These are phyloP conservation scores for Daldinia loculata DNA, from an alignment of 495 filamentous ascomycete genomes.

Conservation along the genomic window DNA sequence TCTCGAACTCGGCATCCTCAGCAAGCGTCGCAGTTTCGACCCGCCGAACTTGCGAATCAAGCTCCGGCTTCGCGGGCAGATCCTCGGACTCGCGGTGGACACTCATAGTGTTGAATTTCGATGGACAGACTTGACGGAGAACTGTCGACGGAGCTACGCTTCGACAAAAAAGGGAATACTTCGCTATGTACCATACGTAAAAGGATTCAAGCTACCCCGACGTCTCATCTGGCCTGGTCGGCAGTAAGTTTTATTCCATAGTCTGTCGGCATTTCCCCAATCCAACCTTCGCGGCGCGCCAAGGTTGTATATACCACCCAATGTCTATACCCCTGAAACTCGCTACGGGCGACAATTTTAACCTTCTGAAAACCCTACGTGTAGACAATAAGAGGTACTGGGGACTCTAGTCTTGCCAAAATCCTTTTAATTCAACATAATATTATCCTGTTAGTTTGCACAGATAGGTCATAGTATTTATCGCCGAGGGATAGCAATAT, in stretches of 20 bases:
- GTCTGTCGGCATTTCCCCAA: slow-evolving; percentile 19
- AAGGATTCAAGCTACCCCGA: slow-evolving; percentile 24
- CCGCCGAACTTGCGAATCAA: slow-evolving; percentile 26
- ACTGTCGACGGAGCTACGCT: slow-evolving; percentile 6
- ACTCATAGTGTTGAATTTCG: slow-evolving; percentile 12
- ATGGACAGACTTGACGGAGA: neutral
- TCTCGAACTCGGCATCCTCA: slow-evolving; percentile 38
- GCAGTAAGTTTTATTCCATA: slow-evolving; percentile 27
- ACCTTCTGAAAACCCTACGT: neutral
- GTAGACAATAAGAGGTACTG: neutral
- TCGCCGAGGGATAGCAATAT: neutral
- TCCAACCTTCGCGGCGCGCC: slow-evolving; percentile 19
- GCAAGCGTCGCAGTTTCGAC: slow-evolving; percentile 15
- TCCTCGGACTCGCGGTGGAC: slow-evolving; percentile 29
- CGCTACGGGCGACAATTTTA: neutral
- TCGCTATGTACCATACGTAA: slow-evolving; percentile 10
- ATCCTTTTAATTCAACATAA: neutral
- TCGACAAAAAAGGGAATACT: neutral
- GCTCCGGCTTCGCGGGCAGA: slow-evolving; percentile 27
- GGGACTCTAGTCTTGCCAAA: neutral
- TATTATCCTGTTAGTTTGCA: neutral
- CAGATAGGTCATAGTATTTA: neutral
- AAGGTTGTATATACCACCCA: slow-evolving; percentile 14
- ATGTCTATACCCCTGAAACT: slow-evolving; percentile 2
- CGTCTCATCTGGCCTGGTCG: slow-evolving; percentile 32